Conservation (phyloP, 495 filamentous ascomycete genomes). For the Parathielavia appendiculata region DNA sequence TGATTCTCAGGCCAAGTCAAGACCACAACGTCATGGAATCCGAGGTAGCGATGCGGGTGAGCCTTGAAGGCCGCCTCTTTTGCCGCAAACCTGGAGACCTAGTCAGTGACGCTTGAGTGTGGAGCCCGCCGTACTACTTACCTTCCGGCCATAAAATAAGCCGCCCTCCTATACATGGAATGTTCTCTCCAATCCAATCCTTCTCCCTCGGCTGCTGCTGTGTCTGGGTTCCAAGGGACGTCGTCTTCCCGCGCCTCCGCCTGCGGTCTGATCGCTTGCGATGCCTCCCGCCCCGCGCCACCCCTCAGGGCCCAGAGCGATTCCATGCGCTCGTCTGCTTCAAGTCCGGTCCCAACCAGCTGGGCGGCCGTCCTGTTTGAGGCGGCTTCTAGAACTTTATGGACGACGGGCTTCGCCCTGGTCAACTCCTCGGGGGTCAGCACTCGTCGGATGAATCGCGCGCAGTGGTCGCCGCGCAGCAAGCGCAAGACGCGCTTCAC, state of each 20-base stretch:
- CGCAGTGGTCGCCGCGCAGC: slow-evolving; percentile 10
- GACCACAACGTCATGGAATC: slow-evolving; percentile 46
- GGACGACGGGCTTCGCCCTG: slow-evolving; percentile 6
- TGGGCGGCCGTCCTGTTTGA: not conserved
- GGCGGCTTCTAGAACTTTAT: not conserved
- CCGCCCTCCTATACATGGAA: not conserved
- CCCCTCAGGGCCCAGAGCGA: too few species aligned
- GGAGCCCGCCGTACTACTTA: slow-evolving; percentile 14
- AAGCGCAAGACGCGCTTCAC: slow-evolving; percentile 41
- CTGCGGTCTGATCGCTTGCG: too few species aligned
- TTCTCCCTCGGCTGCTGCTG: not conserved
- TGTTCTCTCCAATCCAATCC: not conserved
- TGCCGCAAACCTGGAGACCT: slow-evolving; percentile 48
- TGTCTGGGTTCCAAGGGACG: too few species aligned
- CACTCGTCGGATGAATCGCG: slow-evolving; percentile 39
- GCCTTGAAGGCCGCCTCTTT: slow-evolving; percentile 66
- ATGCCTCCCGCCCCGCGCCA: too few species aligned
- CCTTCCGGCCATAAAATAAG: slow-evolving; percentile 49
- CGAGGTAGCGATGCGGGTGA: slow-evolving; percentile 39
- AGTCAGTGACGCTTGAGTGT: not conserved
- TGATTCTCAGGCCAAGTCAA: not conserved
- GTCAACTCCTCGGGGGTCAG: slow-evolving; percentile 37
- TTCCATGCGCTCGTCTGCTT: too few species aligned
- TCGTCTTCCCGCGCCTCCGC: not conserved
- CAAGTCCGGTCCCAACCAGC: not conserved